Percentiles rank a stretch among this genome's conserved stretches.
Evolutionary conservation across 192 early-diverging fungal species (phyloP).

Genomic region (Mortierella alpina): DNA sequence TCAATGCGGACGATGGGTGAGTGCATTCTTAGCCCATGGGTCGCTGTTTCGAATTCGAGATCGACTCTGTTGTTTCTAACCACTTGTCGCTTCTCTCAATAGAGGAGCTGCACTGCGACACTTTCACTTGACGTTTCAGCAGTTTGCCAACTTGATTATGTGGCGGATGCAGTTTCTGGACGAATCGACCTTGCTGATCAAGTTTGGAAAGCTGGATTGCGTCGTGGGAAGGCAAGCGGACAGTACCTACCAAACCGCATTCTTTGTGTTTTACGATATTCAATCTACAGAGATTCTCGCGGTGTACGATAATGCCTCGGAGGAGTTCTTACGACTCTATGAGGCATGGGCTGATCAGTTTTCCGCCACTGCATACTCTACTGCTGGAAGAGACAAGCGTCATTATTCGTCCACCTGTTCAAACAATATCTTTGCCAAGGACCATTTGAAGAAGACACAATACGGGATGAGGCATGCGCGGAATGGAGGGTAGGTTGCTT

Average conservation of each 20-base stretch:
- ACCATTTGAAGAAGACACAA: constrained; percentile 63
- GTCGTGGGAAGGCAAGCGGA: constrained; percentile 56
- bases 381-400: constrained; percentile 44
- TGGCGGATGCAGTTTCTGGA: constrained; percentile 79
- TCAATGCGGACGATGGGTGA: constrained; percentile 55
- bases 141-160: constrained; percentile 69
- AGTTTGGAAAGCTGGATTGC: constrained; percentile 71
- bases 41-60: background rate
- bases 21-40: background rate
- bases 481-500: constrained; percentile 73
- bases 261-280: constrained; percentile 78
- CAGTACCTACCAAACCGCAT: constrained; percentile 59
- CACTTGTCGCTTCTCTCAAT: background rate
- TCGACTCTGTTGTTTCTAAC: too few relatives aligned
- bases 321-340: constrained; percentile 67
- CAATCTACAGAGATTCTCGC: constrained; percentile 61
- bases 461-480: constrained; percentile 70
- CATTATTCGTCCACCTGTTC: constrained; percentile 55
- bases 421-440: constrained; percentile 70
- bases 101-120: constrained; percentile 62
- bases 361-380: constrained; percentile 52
- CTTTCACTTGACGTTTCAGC: constrained; percentile 73
- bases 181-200: constrained; percentile 69
- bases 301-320: constrained; percentile 75
- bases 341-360: constrained; percentile 61